Percentiles rank a stretch among this genome's conserved stretches.
Evolutionary conservation across 2,329 filamentous ascomycete species (phyloP).

Genomic region (Fusarium sp.): DNA sequence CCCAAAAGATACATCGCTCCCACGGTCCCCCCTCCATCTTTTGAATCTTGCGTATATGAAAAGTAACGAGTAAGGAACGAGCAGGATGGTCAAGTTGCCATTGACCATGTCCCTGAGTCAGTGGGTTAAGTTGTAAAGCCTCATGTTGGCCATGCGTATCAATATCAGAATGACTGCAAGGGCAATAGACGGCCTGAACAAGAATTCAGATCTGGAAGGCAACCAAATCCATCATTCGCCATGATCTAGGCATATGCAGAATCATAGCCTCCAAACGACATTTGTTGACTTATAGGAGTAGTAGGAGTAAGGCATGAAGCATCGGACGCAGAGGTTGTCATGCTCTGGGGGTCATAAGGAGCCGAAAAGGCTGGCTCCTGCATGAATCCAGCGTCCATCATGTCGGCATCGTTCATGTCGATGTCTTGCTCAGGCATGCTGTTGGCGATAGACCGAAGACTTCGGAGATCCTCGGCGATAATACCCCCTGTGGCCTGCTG

Average conservation of each 20-base stretch:
- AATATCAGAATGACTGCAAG: not conserved
- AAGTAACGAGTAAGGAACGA: conserved; percentile 17
- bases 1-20: not conserved
- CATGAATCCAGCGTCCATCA: conserved; percentile 47
- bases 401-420: conserved; percentile 51
- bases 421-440: conserved; percentile 49
- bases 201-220: not conserved
- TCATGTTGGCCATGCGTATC: not conserved
- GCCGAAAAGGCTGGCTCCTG: conserved; percentile 36
- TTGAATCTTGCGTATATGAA: conserved; percentile 8
- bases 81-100: not conserved
- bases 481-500: conserved; percentile 47
- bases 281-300: conserved; percentile 28
- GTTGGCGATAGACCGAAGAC: conserved; percentile 49
- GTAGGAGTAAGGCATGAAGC: conserved; percentile 38
- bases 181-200: not conserved
- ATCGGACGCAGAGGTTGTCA: conserved; percentile 38
- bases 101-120: not conserved
- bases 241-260: conserved; percentile 19
- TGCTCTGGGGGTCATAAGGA: conserved; percentile 37
- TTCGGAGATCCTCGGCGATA: conserved; percentile 53
- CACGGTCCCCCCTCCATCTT: not conserved
- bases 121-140: not conserved
- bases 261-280: conserved; percentile 30
- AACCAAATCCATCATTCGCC: not conserved